These are phyloP conservation scores for Solanum paucissectum DNA, from an alignment of 257 asterid genomes.

Conservation along the genomic window DNA sequence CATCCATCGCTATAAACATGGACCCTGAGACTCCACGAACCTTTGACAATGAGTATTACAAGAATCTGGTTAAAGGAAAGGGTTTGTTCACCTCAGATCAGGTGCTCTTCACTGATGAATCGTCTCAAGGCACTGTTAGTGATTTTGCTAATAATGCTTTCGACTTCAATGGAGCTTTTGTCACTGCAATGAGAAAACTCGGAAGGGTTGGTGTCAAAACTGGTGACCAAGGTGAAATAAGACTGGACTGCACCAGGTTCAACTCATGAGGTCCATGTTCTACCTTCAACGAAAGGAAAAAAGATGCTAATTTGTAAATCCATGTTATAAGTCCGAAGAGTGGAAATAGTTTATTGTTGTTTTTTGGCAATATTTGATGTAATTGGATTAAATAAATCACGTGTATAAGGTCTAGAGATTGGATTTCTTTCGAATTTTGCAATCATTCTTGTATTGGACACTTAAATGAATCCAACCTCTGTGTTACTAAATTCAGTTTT, in stretches of 20 bases:
- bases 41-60: slow-evolving; percentile 51
- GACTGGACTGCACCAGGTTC: slow-evolving; percentile 52
- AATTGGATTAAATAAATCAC: not conserved
- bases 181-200: slow-evolving; percentile 54
- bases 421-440: not conserved
- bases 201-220: slow-evolving; percentile 66
- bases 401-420: not conserved
- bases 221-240: slow-evolving; percentile 43
- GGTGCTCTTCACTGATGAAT: slow-evolving; percentile 42
- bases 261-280: slow-evolving; percentile 13
- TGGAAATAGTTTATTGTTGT: not conserved
- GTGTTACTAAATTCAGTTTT: not conserved
- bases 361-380: not conserved
- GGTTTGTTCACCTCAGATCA: slow-evolving; percentile 75
- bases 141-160: slow-evolving; percentile 40
- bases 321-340: not conserved
- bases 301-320: not conserved
- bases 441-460: not conserved
- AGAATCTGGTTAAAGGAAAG: slow-evolving; percentile 48
- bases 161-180: slow-evolving; percentile 38
- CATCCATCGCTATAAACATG: slow-evolving; percentile 32
- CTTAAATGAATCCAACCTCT: not conserved
- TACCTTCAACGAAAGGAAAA: not conserved
- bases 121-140: slow-evolving; percentile 27
- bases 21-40: slow-evolving; percentile 48